These are phyloP conservation scores for Scenedesmus sp. DNA, from an alignment of 163 green algal species.

Conservation along the genomic window DNA sequence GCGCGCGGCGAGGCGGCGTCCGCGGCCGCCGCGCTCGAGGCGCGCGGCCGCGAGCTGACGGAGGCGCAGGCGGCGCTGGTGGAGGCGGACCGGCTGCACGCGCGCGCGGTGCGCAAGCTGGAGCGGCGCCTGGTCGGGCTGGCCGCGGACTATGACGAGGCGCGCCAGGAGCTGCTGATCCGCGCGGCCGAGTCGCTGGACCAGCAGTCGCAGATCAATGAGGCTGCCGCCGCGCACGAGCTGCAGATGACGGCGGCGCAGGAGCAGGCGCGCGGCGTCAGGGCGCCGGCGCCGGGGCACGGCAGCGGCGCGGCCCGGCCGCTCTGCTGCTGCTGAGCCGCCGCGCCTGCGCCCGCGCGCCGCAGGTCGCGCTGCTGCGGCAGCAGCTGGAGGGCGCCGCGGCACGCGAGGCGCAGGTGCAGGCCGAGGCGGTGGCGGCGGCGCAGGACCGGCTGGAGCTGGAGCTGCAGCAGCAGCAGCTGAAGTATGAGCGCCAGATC, in stretches of 20 bases:
- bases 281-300: not conserved
- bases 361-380: constrained; percentile 33
- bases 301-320: not conserved
- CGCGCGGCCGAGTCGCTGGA: constrained; percentile 33
- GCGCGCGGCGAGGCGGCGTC: constrained; percentile 2
- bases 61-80: constrained; percentile 35
- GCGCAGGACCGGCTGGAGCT: constrained; percentile 37
- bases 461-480: constrained; percentile 37
- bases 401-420: not conserved
- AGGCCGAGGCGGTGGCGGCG: not conserved
- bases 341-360: not conserved
- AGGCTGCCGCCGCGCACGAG: constrained; percentile 10
- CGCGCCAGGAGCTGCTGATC: constrained; percentile 42
- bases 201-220: constrained; percentile 25
- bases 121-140: constrained; percentile 32
- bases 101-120: constrained; percentile 8
- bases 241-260: constrained; percentile 22
- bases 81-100: constrained; percentile 27
- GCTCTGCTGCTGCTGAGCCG: constrained; percentile 6
- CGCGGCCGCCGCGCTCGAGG: not conserved
- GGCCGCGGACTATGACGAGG: constrained; percentile 11
- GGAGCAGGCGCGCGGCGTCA: constrained; percentile 7
- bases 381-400: constrained; percentile 17
- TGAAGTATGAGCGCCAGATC: constrained; percentile 43
- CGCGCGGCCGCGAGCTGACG: not conserved